These are phyloP conservation scores for Venturiaceae sp. DNA, from an alignment of 2,329 filamentous ascomycete genomes.

Conservation along the genomic window DNA sequence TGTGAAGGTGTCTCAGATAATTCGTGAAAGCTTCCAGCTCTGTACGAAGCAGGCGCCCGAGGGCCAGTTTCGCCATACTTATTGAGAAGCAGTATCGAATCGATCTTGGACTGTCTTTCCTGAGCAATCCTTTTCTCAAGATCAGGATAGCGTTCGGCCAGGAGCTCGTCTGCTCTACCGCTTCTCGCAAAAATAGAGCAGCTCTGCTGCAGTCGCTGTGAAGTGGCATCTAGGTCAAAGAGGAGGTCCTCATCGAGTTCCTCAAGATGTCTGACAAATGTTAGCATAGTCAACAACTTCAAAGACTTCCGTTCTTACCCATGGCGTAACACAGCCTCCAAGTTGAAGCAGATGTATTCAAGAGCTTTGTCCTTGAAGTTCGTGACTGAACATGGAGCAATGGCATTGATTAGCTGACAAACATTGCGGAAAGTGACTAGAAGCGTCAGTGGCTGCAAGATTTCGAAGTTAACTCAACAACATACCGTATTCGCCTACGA, in stretches of 20 bases:
- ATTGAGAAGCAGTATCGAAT: slow-evolving; percentile 63
- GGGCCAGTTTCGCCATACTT: slow-evolving; percentile 56
- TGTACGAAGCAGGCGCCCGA: slow-evolving; percentile 50
- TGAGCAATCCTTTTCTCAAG: slow-evolving; percentile 57
- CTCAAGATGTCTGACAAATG: slow-evolving; percentile 52
- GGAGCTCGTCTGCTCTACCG: slow-evolving; percentile 55
- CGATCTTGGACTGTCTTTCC: slow-evolving; percentile 59
- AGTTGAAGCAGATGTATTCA: slow-evolving; percentile 83
- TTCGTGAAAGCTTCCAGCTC: slow-evolving; percentile 59
- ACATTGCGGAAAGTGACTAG: slow-evolving; percentile 75
- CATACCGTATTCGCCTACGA: slow-evolving; percentile 68
- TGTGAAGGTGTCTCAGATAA: slow-evolving; percentile 35
- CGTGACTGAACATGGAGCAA: slow-evolving; percentile 72
- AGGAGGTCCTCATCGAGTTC: slow-evolving; percentile 80
- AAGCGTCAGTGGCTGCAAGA: slow-evolving; percentile 13
- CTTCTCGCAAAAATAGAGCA: slow-evolving; percentile 65
- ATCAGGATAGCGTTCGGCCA: slow-evolving; percentile 56
- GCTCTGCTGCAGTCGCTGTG: slow-evolving; percentile 67
- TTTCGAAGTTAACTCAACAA: slow-evolving; percentile 5
- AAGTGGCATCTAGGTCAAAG: slow-evolving; percentile 66
- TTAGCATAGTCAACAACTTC: neutral
- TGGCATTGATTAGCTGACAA: slow-evolving; percentile 72
- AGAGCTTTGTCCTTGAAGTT: slow-evolving; percentile 82
- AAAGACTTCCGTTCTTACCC: slow-evolving; percentile 34
- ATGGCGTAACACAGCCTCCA: slow-evolving; percentile 89